Conservation (phyloP, 1,284 basidiomycete genomes). For the Schizophyllum commune region DNA sequence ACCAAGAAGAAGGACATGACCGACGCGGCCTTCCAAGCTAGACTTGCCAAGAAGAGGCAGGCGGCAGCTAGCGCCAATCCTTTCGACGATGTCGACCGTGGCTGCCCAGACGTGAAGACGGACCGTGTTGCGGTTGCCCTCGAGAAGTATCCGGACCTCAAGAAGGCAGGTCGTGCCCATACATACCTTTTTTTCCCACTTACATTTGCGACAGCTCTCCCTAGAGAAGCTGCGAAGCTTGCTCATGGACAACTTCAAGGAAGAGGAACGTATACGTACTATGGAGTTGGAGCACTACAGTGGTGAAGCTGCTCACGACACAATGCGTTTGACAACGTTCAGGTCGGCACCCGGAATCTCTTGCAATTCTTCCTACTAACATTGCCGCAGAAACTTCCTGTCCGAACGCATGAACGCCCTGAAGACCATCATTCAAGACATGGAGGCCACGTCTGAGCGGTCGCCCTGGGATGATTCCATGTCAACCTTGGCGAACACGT, state of each 20-base stretch:
- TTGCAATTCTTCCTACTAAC: neutral
- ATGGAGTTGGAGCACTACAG: neutral
- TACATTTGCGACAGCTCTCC: neutral
- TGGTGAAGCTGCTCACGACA: neutral
- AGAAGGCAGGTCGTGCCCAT: neutral
- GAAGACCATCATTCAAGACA: neutral
- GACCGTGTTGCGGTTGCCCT: neutral
- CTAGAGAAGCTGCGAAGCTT: neutral
- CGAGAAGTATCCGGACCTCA: neutral
- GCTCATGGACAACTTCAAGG: neutral
- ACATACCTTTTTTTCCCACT: neutral
- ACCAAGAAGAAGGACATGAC: constrained; percentile 8
- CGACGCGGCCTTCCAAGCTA: neutral
- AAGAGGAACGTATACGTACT: neutral
- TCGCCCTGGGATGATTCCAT: neutral
- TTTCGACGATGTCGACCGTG: neutral
- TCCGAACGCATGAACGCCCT: neutral
- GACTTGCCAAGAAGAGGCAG: neutral
- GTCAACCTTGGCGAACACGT: neutral
- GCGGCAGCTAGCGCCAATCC: neutral
- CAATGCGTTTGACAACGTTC: neutral
- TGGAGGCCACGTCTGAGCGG: neutral
- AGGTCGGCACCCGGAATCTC: neutral
- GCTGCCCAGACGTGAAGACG: neutral
- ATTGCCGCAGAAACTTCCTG: neutral